A percentile compares a stretch with the other conserved stretches of the same genome.
These are phyloP conservation scores for Diplotaxis tenuifolia DNA, from an alignment of 345 rosid genomes.

Conservation along the genomic window DNA sequence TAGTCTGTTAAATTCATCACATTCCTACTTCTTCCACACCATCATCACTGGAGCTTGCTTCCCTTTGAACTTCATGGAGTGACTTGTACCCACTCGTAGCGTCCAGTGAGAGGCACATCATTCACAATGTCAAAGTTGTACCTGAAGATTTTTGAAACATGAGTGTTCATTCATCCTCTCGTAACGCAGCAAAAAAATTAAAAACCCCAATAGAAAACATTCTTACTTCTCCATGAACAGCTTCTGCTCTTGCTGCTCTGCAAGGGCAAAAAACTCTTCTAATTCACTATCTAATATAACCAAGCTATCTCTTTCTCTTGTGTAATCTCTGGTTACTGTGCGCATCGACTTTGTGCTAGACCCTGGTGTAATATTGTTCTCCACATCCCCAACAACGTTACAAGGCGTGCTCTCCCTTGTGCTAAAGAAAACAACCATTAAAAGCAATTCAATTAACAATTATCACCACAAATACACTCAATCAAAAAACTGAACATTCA, in stretches of 20 bases:
- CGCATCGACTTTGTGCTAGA: conserved; percentile 45
- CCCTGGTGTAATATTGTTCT: conserved; percentile 45
- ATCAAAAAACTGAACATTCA: not conserved
- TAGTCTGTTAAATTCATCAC: conserved; percentile 37
- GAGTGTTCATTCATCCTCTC: not conserved
- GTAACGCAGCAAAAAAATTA: not conserved
- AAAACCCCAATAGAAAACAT: not conserved
- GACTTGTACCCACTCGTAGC: conserved; percentile 73
- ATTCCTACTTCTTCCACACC: conserved; percentile 29
- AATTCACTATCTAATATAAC: conserved; percentile 52
- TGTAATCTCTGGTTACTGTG: conserved; percentile 29
- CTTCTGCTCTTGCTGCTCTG: conserved; percentile 57
- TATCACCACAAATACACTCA: conserved; percentile 6
- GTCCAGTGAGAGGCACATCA: conserved; percentile 70
- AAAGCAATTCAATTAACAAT: not conserved
- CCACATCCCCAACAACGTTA: conserved; percentile 44
- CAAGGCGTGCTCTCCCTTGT: conserved; percentile 66
- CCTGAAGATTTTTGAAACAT: conserved; percentile 39
- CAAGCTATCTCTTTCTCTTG: conserved; percentile 31
- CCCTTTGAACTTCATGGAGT: conserved; percentile 38
- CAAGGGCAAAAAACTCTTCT: conserved; percentile 70
- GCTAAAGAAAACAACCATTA: conserved; percentile 40
- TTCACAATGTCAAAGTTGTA: conserved; percentile 78
- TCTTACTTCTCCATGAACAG: conserved; percentile 67
- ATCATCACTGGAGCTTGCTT: conserved; percentile 11